Evolutionary conservation across 2,329 filamentous ascomycete genomes (phyloP).

Genomic region (Chalaropsis ovoidea): DNA sequence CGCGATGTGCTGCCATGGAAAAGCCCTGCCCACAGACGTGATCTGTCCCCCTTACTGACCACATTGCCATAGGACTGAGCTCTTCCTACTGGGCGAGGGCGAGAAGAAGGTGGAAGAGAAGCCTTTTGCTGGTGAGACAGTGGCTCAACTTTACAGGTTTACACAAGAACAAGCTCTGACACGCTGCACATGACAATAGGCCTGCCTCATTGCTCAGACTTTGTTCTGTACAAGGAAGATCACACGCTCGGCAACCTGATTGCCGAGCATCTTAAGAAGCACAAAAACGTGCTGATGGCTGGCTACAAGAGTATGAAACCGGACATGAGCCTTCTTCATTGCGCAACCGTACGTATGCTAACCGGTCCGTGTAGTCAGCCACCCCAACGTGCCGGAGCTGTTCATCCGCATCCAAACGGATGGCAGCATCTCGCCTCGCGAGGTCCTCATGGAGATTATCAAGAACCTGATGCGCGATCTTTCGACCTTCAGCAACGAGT

Average conservation of each 20-base stretch:
- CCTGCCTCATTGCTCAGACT: conserved; percentile 89
- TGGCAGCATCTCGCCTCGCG: conserved; percentile 76
- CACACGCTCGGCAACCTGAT: conserved; percentile 91
- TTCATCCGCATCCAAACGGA: conserved; percentile 83
- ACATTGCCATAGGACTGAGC: conserved; percentile 61
- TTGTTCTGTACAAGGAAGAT: conserved; percentile 92
- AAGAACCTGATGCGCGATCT: conserved; percentile 74
- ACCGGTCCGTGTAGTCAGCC: conserved; percentile 37
- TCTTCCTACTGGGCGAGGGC: conserved; percentile 75
- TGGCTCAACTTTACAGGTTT: background rate
- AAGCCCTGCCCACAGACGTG: background rate
- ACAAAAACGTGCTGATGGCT: conserved; percentile 75
- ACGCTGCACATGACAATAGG: conserved; percentile 40
- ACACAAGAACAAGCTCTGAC: background rate
- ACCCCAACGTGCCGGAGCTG: conserved; percentile 52
- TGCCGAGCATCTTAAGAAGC: conserved; percentile 72
- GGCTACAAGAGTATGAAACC: conserved; percentile 67
- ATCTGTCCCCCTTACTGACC: conserved; percentile 26
- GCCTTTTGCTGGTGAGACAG: conserved; percentile 67
- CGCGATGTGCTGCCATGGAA: conserved; percentile 30
- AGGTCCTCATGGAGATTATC: conserved; percentile 72
- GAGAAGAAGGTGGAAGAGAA: conserved; percentile 91
- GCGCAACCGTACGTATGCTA: background rate
- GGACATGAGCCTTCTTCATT: background rate
- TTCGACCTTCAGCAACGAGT: conserved; percentile 69